Conservation (phyloP, 148 eudicot species). For the Arctostaphylos glauca region DNA sequence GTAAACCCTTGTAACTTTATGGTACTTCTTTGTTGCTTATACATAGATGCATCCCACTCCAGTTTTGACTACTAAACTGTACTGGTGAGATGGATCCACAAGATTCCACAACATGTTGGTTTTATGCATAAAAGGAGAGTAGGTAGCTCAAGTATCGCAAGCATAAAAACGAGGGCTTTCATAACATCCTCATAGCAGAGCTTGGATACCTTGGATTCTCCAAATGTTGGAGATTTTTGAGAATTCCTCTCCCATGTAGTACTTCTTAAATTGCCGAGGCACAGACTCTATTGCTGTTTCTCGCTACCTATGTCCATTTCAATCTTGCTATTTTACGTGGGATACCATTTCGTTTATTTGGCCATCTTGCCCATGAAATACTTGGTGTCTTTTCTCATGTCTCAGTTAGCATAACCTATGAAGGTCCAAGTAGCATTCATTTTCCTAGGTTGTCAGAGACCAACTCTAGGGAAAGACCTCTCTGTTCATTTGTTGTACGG, state of each 20-base stretch:
- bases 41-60: background rate
- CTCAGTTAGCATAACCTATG: background rate
- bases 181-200: background rate
- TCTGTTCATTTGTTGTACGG: background rate
- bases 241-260: constrained; percentile 1
- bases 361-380: background rate
- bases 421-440: background rate
- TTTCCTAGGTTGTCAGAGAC: background rate
- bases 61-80: background rate
- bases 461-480: background rate
- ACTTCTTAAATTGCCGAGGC: background rate
- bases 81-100: background rate
- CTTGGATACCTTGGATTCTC: constrained; percentile 4
- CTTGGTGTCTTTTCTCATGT: constrained; percentile 6
- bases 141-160: background rate
- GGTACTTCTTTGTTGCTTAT: background rate
- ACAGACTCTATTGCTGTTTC: background rate
- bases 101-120: background rate
- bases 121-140: background rate
- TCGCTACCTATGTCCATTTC: no score
- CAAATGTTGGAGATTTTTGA: background rate
- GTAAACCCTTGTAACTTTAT: background rate
- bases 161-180: background rate
- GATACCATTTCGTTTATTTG: background rate
- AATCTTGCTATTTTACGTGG: background rate